Percentiles rank a stretch among this genome's conserved stretches.
phyloP scores from a whole-genome alignment of 2,329 filamentous ascomycete genomes.

The Exophiala aquamarina region DNA sequence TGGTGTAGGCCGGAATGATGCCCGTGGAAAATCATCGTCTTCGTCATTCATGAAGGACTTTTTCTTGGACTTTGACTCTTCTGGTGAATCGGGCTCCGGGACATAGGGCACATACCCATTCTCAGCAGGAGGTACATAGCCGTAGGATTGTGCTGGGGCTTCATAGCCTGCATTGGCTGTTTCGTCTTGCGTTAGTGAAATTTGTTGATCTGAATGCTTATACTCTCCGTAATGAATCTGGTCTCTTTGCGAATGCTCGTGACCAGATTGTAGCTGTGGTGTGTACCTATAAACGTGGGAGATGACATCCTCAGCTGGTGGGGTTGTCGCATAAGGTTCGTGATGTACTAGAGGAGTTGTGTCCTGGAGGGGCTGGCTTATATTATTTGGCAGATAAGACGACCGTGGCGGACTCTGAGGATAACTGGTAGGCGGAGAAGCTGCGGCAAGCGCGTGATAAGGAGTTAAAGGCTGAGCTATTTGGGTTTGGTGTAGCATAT shows the following conservation, averaged over 20 bases:
- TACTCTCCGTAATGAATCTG: conserved; percentile 15
- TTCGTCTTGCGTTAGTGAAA: conserved; percentile 15
- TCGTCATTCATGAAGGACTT: conserved; percentile 82
- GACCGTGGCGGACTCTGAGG: conserved; percentile 23
- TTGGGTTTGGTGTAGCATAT: conserved; percentile 21
- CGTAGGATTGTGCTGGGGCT: conserved; percentile 34
- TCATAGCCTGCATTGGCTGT: conserved; percentile 35
- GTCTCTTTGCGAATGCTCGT: conserved; percentile 4
- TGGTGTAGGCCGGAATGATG: conserved; percentile 4
- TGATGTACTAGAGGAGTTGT: conserved; percentile 29
- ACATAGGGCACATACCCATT: conserved; percentile 33
- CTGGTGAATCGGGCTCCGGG: conserved; percentile 52
- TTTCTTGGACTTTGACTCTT: conserved; percentile 65
- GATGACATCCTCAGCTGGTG: conserved; percentile 18
- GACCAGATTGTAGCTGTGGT: conserved; percentile 1
- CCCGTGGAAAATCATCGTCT: conserved; percentile 52
- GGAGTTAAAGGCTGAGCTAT: conserved; percentile 22
- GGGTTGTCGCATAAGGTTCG: conserved; percentile 28
- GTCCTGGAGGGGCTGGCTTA: conserved; percentile 40
- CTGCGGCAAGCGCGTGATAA: conserved; percentile 30
- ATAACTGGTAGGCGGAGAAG: conserved; percentile 21
- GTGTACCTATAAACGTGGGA: conserved; percentile 15
- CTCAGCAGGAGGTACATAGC: conserved; percentile 36
- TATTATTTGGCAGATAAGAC: conserved; percentile 29
- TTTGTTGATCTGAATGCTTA: conserved; percentile 11